phyloP scores from a whole-genome alignment of 306 rosid genomes.

The Rubus idaeus region DNA sequence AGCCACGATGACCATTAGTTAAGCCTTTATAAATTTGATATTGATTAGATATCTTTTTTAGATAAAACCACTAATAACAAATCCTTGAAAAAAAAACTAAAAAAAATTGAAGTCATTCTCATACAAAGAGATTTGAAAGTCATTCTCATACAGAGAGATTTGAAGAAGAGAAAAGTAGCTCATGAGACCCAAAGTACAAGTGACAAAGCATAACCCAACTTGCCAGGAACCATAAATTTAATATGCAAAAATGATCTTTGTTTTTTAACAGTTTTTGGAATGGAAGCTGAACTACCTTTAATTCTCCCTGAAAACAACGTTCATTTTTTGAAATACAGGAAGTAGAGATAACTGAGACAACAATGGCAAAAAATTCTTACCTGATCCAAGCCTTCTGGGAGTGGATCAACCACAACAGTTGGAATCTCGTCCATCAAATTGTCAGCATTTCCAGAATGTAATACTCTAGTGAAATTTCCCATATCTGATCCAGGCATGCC shows the following conservation, averaged over 20 bases:
- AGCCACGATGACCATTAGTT: background rate
- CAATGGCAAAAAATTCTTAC: conserved; percentile 40
- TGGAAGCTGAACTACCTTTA: too few relatives aligned
- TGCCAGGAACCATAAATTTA: background rate
- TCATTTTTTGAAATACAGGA: background rate
- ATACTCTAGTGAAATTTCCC: conserved; percentile 78
- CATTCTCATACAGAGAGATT: background rate
- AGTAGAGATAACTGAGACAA: conserved; percentile 2
- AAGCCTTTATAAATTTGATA: too few relatives aligned
- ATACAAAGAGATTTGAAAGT: background rate
- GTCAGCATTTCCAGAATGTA: conserved; percentile 77
- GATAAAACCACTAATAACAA: background rate
- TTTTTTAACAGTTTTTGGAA: too few relatives aligned
- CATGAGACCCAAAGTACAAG: background rate
- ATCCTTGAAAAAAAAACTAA: too few relatives aligned
- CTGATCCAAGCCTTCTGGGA: conserved; percentile 87
- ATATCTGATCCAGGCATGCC: conserved; percentile 82
- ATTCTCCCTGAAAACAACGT: too few relatives aligned
- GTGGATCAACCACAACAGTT: conserved; percentile 81
- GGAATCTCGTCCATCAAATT: conserved; percentile 85
- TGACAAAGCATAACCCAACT: background rate
- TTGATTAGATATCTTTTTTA: too few relatives aligned
- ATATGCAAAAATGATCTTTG: too few relatives aligned
- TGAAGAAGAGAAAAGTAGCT: background rate
- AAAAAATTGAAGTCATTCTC: background rate